Conservation (phyloP, 129 eudicot species). For the Cynara cardunculus region DNA sequence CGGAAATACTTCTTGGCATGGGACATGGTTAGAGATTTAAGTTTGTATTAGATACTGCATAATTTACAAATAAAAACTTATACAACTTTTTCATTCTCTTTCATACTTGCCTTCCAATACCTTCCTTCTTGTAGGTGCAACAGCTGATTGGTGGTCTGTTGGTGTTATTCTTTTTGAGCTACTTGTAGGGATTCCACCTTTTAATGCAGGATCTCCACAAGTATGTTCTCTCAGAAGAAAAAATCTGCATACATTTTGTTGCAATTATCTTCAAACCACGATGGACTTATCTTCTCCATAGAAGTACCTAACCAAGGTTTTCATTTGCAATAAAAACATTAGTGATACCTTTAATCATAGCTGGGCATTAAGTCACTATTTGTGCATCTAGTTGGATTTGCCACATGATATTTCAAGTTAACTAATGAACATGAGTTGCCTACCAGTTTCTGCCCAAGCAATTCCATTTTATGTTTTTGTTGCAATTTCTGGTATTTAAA, state of each 20-base stretch:
- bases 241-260: constrained; percentile 3
- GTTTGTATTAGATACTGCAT: not conserved
- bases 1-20: constrained; percentile 98
- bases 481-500: too few relatives aligned
- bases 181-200: constrained; percentile 94
- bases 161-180: constrained; percentile 96
- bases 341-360: not conserved
- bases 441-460: too few relatives aligned
- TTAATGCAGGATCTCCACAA: constrained; percentile 93
- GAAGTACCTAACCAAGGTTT: not conserved
- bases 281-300: not conserved
- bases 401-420: not conserved
- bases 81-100: not conserved
- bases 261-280: not conserved
- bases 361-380: not conserved
- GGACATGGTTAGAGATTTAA: constrained; percentile 71
- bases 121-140: constrained; percentile 50
- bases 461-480: too few relatives aligned
- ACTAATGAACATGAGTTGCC: too few relatives aligned
- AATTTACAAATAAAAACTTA: not conserved
- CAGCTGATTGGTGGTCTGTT: constrained; percentile 99
- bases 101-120: constrained; percentile 2
- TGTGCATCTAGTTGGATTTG: not conserved
- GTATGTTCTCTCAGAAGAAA: constrained; percentile 30
- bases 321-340: not conserved